A percentile compares a stretch with the other conserved stretches of the same genome.
These are phyloP conservation scores for Colletotrichum salicis DNA, from an alignment of 2,329 filamentous ascomycete species.

Conservation along the genomic window DNA sequence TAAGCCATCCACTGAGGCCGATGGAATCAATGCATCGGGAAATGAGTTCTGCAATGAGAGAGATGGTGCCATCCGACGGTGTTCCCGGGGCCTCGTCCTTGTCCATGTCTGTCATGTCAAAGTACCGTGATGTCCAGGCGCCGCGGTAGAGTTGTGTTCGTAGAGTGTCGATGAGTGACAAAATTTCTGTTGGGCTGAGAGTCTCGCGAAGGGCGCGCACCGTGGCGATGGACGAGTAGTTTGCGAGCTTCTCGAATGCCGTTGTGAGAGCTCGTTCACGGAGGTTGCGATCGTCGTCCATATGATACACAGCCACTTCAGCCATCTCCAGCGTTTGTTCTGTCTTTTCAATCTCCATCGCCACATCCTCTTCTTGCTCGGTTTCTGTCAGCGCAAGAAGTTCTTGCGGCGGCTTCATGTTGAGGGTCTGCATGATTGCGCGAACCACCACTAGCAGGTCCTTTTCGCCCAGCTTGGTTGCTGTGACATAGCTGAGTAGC, in stretches of 20 bases:
- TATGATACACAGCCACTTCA: constrained; percentile 73
- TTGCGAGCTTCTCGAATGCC: constrained; percentile 76
- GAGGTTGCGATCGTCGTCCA: constrained; percentile 71
- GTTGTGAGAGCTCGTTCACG: constrained; percentile 73
- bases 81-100: constrained; percentile 48
- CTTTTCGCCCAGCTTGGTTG: constrained; percentile 71
- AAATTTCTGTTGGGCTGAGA: constrained; percentile 74
- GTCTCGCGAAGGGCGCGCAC: constrained; percentile 71
- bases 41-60: constrained; percentile 76
- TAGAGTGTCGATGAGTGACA: constrained; percentile 77
- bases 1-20: constrained; percentile 78
- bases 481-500: constrained; percentile 72
- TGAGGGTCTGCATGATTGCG: constrained; percentile 75
- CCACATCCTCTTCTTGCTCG: constrained; percentile 49
- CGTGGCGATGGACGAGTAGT: constrained; percentile 69
- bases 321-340: constrained; percentile 75
- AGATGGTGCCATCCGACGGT: constrained; percentile 74
- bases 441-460: constrained; percentile 76
- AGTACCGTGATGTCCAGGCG: constrained; percentile 79
- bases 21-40: constrained; percentile 81
- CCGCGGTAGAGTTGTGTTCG: constrained; percentile 79
- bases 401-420: constrained; percentile 45
- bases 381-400: constrained; percentile 34
- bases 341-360: constrained; percentile 68
- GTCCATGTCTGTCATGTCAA: constrained; percentile 66